Conservation (phyloP, 2,329 filamentous ascomycete species). For the Nothopassalora personata region DNA sequence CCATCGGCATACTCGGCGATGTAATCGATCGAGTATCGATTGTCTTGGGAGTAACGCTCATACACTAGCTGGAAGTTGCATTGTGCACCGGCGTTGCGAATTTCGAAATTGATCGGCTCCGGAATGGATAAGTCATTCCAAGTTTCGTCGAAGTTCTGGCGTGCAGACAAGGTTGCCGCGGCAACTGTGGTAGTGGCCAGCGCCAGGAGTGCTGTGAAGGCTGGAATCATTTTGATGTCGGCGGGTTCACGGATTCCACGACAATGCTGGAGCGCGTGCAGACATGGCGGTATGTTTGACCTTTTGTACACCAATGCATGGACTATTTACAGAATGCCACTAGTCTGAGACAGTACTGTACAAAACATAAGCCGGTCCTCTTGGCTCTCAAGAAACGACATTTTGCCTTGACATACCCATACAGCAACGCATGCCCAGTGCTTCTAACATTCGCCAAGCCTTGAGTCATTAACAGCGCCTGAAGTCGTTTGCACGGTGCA, state of each 20-base stretch:
- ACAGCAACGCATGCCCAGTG: background rate
- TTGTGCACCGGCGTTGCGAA: background rate
- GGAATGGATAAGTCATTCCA: constrained; percentile 1
- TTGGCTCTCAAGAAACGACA: too few species aligned
- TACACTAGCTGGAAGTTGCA: constrained; percentile 5
- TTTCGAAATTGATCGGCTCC: background rate
- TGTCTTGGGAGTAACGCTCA: background rate
- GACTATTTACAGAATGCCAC: too few species aligned
- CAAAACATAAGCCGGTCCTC: too few species aligned
- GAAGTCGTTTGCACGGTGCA: background rate
- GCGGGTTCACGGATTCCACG: background rate
- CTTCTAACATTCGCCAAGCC: background rate
- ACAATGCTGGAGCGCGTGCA: background rate
- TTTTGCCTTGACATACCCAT: too few species aligned
- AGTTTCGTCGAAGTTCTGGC: background rate
- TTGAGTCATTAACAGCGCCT: background rate
- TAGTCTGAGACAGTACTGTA: too few species aligned
- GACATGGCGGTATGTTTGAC: background rate
- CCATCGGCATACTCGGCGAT: constrained; percentile 2
- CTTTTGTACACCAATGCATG: background rate
- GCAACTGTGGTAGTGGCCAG: background rate
- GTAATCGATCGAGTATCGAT: constrained; percentile 1
- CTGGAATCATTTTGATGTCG: background rate
- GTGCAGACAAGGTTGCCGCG: background rate
- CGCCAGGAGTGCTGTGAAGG: background rate